Base-by-base conservation (phyloP, 2,329 filamentous ascomycete genomes). In the Dactylellina haptotyla region DNA sequence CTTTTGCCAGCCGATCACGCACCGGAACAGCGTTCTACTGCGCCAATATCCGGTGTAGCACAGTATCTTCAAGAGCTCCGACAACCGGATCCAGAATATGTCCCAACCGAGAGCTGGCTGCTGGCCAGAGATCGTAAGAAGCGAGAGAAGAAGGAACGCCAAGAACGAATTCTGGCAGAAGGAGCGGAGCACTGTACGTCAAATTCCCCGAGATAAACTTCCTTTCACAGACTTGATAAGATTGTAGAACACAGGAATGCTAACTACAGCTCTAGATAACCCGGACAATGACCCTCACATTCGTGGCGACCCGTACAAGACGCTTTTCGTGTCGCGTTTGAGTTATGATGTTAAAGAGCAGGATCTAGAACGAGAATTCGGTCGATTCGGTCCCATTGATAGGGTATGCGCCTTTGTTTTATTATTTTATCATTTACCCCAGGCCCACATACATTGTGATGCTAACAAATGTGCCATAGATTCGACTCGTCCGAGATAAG, bases 271-370 rank as follows among this genome's bases (percentile, higher is more conserved):
- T 76, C 37, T 76, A 93, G 93, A 91, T 82, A 91, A 94, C 75
- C 94, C 95, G 4, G 83, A 84, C 23, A 89, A 95, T 37, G 95
- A 99, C 79, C 87, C 90, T 10, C 95, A 97, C 78, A 90, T 97
- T 76, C 88, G 93, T 76, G 94, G 95, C 65, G 93, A 98, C 83
- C 90, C 94, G 1, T 97, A 95, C 85, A 96, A 92, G 83, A 99
- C 95, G 12, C 85, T 99, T 56, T 96, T 99, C 79, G 91, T 98
- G 62, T 90, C 92, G 59, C 89, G 95, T 62, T 85, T 99, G 53
- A 93, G 90, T 79, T 99, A 97, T 80, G 91, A 95, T 70, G 90
- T 90, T 50, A 93, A 91, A 76, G 91, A 94, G 79, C 88, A 93
- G 78, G 95, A 99, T 79, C 85, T 99, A 43, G 93, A 97, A 83